A percentile compares a stretch with the other conserved stretches of the same genome.
phyloP scores from a whole-genome alignment of 202 grass and related monocot genomes.

The Zizania palustris region DNA sequence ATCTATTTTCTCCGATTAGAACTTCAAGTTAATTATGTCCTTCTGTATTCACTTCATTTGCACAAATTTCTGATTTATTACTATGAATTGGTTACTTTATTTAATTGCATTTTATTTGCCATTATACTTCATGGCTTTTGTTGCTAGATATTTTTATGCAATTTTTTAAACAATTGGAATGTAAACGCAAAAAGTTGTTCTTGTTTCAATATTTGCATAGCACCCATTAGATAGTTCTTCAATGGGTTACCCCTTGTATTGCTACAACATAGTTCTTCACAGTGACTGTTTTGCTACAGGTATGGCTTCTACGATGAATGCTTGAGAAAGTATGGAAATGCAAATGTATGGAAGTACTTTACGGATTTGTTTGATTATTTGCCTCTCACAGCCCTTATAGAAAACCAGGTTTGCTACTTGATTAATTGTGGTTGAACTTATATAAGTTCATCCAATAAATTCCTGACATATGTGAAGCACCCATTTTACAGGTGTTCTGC shows the following conservation, averaged over 20 bases:
- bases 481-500: conserved; percentile 72
- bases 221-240: conserved; percentile 1
- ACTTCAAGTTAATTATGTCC: neutral
- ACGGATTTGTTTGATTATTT: conserved; percentile 96
- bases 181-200: neutral
- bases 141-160: neutral
- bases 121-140: neutral
- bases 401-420: conserved; percentile 75
- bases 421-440: conserved; percentile 16
- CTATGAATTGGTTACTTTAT: neutral
- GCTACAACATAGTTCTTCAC: conserved; percentile 1
- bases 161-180: neutral
- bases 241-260: neutral
- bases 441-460: conserved; percentile 30
- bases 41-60: neutral
- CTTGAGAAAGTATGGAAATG: conserved; percentile 97
- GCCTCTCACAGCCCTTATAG: conserved; percentile 94
- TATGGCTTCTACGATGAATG: conserved; percentile 98
- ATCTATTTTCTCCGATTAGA: neutral
- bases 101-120: neutral
- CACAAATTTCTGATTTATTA: neutral
- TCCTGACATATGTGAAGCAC: conserved; percentile 35
- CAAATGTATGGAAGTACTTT: conserved; percentile 97
- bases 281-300: conserved; percentile 53
- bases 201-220: conserved; percentile 6